Percentiles rank a stretch among this genome's conserved stretches.
phyloP scores from a whole-genome alignment of 768 basidiomycete genomes.

The Coprinellus aureogranulatus region DNA sequence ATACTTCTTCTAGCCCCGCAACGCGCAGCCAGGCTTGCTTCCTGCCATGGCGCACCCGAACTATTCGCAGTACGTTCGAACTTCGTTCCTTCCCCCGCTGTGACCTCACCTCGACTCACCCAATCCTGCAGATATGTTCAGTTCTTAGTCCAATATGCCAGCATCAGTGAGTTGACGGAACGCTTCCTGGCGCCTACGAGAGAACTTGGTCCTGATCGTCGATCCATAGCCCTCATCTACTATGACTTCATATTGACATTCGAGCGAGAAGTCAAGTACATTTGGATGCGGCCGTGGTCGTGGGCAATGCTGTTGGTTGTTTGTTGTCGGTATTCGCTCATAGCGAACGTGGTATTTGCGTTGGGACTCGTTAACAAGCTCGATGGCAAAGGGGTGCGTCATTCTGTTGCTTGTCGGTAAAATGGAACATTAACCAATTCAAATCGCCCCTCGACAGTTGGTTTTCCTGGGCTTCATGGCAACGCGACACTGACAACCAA shows the following conservation, averaged over 20 bases:
- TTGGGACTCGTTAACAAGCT: conserved; percentile 5
- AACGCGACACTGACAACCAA: too few relatives aligned
- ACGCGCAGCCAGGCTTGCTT: too few relatives aligned
- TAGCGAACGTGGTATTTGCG: conserved; percentile 1
- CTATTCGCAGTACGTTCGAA: background rate
- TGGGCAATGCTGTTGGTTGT: conserved; percentile 1
- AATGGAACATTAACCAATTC: too few relatives aligned
- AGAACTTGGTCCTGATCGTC: background rate
- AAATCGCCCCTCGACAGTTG: too few relatives aligned
- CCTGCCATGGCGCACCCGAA: background rate
- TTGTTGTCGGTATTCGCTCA: conserved; percentile 7
- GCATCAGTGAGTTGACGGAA: background rate
- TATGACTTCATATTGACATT: conserved; percentile 12
- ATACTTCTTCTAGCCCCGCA: too few relatives aligned
- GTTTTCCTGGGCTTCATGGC: too few relatives aligned
- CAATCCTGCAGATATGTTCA: background rate
- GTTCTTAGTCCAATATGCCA: background rate
- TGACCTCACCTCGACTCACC: background rate
- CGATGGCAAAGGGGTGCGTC: conserved; percentile 1
- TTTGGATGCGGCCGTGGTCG: conserved; percentile 6
- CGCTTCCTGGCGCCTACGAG: too few relatives aligned
- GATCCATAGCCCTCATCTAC: conserved; percentile 8
- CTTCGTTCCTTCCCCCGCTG: background rate
- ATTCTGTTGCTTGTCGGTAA: background rate
- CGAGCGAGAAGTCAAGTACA: conserved; percentile 10